These are phyloP conservation scores for Apiospora koreana DNA, from an alignment of 2,329 filamentous ascomycete species.

Conservation along the genomic window DNA sequence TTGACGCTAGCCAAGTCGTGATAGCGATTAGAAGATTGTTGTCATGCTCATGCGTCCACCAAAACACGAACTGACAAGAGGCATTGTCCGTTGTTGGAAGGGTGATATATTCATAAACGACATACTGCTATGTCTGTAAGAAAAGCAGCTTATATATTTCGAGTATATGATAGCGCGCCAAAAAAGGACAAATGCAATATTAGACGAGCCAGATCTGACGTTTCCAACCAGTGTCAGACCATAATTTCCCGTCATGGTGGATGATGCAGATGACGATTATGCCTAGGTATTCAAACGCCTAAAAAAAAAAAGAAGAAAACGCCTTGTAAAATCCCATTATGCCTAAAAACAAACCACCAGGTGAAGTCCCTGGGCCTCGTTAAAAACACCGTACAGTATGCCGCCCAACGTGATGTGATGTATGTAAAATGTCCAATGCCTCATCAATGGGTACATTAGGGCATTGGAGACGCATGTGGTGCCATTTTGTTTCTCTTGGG, in stretches of 20 bases:
- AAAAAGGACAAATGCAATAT: background rate
- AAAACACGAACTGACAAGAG: background rate
- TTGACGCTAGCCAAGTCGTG: background rate
- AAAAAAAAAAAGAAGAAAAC: background rate
- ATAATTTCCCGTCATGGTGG: background rate
- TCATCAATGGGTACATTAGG: conserved; percentile 22
- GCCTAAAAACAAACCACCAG: background rate
- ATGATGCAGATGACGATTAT: conserved; percentile 2
- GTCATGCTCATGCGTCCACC: background rate
- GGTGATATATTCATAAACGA: background rate
- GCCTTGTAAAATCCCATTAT: background rate
- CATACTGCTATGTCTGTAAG: background rate
- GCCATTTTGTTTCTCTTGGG: conserved; percentile 30
- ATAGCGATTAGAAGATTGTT: conserved; percentile 1
- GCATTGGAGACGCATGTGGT: conserved; percentile 35
- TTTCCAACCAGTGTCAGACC: background rate
- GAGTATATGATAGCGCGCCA: background rate
- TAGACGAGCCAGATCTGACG: background rate
- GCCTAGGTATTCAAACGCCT: background rate
- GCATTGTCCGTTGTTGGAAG: background rate
- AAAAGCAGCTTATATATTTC: background rate
- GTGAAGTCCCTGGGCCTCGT: background rate
- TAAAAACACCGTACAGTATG: conserved; percentile 3
- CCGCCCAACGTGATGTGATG: conserved; percentile 1
- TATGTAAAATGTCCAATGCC: background rate